These are phyloP conservation scores for Diphasiastrum complanatum DNA, from an alignment of 83 land plant species.

Conservation along the genomic window DNA sequence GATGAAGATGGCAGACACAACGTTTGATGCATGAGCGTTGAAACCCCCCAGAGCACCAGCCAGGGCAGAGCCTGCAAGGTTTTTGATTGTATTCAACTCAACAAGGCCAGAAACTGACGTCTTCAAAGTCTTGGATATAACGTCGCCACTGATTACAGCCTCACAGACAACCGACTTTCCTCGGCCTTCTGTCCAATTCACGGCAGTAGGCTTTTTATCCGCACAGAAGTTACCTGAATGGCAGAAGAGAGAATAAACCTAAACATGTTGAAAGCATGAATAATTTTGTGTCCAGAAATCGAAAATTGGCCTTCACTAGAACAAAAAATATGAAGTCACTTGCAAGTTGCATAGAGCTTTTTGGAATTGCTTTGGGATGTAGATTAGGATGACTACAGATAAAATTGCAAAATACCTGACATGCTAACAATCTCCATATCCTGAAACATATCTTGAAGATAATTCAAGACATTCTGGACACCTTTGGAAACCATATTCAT, in stretches of 20 bases:
- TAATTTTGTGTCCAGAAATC: no score
- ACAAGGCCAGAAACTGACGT: slow-evolving; percentile 26
- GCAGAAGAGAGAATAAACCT: background rate
- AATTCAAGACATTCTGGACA: slow-evolving; percentile 27
- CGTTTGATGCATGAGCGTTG: slow-evolving; percentile 41
- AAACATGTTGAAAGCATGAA: no score
- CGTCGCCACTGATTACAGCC: slow-evolving; percentile 18
- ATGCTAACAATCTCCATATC: slow-evolving; percentile 36
- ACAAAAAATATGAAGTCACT: no score
- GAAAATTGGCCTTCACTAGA: no score
- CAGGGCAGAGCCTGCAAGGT: slow-evolving; percentile 21
- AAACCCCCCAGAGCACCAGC: slow-evolving; percentile 37
- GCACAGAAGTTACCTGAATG: slow-evolving; percentile 15
- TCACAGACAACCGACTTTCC: slow-evolving; percentile 20
- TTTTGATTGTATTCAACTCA: slow-evolving; percentile 29
- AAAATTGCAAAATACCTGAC: slow-evolving; percentile 19
- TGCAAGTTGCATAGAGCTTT: no score
- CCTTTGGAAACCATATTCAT: slow-evolving; percentile 47
- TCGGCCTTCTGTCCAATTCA: slow-evolving; percentile 20
- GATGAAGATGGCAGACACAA: slow-evolving; percentile 34
- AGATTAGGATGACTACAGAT: background rate
- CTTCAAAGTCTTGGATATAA: slow-evolving; percentile 18
- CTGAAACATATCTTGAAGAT: slow-evolving; percentile 9
- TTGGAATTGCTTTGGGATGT: no score
- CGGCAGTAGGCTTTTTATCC: slow-evolving; percentile 17